Conservation (phyloP, 2,329 filamentous ascomycete species). For the Fusarium beomiforme region DNA sequence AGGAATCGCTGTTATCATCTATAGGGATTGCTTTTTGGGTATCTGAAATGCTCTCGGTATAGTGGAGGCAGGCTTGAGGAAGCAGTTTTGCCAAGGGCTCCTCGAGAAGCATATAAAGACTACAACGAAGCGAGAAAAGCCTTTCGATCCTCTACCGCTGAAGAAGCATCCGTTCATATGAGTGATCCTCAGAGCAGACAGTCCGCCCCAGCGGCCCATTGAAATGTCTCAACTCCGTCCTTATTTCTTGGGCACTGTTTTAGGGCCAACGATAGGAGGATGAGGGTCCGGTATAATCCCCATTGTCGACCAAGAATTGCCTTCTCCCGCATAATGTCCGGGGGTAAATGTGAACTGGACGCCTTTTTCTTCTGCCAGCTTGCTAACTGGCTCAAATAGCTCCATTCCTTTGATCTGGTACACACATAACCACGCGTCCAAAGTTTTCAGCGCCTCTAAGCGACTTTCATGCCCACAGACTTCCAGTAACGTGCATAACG, state of each 20-base stretch:
- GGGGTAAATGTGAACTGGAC: neutral
- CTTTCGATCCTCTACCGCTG: too few species aligned
- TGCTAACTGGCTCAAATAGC: rapidly evolving
- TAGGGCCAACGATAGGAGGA: neutral
- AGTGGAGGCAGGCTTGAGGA: too few species aligned
- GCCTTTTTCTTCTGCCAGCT: neutral
- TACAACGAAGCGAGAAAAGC: too few species aligned
- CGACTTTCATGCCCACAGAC: neutral
- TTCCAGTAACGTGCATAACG: rapidly evolving
- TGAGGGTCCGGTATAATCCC: neutral
- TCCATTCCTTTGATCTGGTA: rapidly evolving
- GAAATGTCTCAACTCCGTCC: neutral
- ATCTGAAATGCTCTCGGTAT: too few species aligned
- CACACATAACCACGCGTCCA: neutral
- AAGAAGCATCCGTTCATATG: too few species aligned
- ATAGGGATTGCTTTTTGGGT: too few species aligned
- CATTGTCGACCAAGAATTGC: neutral
- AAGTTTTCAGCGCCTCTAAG: neutral
- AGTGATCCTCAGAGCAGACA: too few species aligned
- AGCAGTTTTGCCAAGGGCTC: too few species aligned
- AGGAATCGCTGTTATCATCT: too few species aligned
- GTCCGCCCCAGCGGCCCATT: too few species aligned
- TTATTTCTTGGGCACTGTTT: neutral
- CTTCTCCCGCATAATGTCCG: rapidly evolving
- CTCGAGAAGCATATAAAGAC: too few species aligned